phyloP scores from a whole-genome alignment of 805 yeast species.

The Limtongia smithiae region DNA sequence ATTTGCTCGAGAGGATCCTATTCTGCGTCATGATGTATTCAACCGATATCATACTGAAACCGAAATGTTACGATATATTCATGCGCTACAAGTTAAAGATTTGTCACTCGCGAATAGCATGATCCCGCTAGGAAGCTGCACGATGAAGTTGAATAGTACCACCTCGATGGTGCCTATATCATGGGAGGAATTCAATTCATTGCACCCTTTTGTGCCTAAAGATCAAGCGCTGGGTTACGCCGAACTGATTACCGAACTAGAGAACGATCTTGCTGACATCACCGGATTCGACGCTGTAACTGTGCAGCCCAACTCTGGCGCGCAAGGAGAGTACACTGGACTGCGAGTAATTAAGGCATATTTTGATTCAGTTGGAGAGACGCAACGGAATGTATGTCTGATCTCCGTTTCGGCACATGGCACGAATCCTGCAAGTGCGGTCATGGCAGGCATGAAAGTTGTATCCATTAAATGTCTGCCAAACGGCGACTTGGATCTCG shows the following conservation, averaged over 20 bases:
- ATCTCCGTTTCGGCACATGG: constrained; percentile 98
- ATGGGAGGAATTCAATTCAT: constrained; percentile 84
- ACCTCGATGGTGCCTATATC: constrained; percentile 92
- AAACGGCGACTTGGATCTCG: constrained; percentile 82
- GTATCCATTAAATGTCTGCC: constrained; percentile 82
- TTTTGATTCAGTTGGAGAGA: constrained; percentile 65
- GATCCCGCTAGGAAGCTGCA: constrained; percentile 97
- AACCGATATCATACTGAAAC: constrained; percentile 90
- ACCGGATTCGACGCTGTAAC: constrained; percentile 92
- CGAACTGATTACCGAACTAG: constrained; percentile 71
- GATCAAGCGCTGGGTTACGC: constrained; percentile 87
- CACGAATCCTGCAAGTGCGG: constrained; percentile 97
- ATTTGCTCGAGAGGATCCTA: constrained; percentile 34
- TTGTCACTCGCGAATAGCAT: constrained; percentile 90
- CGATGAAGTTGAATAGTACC: constrained; percentile 95
- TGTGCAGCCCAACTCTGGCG: constrained; percentile 95
- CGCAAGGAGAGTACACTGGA: constrained; percentile 97
- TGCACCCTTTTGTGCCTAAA: constrained; percentile 91
- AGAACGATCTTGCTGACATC: constrained; percentile 79
- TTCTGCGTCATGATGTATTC: constrained; percentile 71
- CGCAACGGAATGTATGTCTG: constrained; percentile 76
- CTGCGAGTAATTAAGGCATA: constrained; percentile 79
- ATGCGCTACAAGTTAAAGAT: constrained; percentile 79
- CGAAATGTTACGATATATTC: constrained; percentile 86
- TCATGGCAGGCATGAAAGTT: constrained; percentile 93